Conservation (phyloP, 1,284 basidiomycete genomes). For the Pisolithus thermaeus region DNA sequence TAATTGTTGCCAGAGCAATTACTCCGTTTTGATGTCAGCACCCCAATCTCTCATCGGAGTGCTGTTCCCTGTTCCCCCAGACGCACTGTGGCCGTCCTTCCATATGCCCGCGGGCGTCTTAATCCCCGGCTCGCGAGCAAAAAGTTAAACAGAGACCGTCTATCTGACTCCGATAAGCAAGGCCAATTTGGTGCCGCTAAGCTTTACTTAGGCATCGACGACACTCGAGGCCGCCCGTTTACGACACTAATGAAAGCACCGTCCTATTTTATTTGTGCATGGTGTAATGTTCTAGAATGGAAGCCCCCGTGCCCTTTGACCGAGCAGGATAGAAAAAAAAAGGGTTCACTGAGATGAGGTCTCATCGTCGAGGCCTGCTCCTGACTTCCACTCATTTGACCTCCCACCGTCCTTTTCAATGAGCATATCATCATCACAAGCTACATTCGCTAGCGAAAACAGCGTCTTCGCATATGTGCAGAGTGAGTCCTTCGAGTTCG, state of each 20-base stretch:
- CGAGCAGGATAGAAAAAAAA: background rate
- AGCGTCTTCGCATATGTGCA: constrained; percentile 18
- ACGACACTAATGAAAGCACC: background rate
- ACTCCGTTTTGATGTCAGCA: no score
- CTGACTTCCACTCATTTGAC: background rate
- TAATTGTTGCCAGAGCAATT: no score
- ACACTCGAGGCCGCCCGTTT: no score
- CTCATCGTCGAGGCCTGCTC: background rate
- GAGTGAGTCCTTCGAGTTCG: constrained; percentile 9
- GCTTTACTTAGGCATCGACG: no score
- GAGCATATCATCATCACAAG: constrained; percentile 15
- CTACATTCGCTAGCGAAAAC: constrained; percentile 2
- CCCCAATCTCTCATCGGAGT: no score
- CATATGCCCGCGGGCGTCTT: no score
- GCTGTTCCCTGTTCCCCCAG: no score
- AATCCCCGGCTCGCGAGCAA: no score
- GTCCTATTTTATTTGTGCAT: background rate
- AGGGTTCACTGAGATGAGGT: background rate
- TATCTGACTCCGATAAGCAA: no score
- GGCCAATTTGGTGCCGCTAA: no score
- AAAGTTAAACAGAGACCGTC: no score
- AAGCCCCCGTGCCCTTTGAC: background rate
- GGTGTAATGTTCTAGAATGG: background rate
- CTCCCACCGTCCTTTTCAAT: constrained; percentile 9
- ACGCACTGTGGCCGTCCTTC: no score